Percentiles rank a stretch among this genome's conserved stretches.
These are phyloP conservation scores for Truncatella angustata DNA, from an alignment of 2,329 filamentous ascomycete genomes.

Conservation along the genomic window DNA sequence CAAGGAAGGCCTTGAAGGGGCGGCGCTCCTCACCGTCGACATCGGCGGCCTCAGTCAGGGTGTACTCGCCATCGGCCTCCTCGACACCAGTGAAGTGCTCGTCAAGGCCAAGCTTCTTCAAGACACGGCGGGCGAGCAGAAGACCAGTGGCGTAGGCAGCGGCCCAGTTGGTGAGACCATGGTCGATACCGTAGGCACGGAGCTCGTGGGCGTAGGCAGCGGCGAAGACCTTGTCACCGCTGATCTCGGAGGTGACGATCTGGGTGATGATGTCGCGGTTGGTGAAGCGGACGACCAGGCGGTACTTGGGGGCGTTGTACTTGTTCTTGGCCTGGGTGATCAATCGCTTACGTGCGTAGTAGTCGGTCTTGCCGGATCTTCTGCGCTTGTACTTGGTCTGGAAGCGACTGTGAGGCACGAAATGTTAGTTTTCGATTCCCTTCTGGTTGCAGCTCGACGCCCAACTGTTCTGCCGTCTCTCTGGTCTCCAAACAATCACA, in stretches of 20 bases:
- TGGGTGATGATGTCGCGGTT: constrained; percentile 99
- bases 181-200: constrained; percentile 92
- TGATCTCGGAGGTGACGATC: constrained; percentile 95
- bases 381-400: constrained; percentile 99
- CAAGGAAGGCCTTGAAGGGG: constrained; percentile 98
- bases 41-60: constrained; percentile 91
- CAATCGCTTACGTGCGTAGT: constrained; percentile 99
- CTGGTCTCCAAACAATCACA: neutral
- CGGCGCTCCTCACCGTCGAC: constrained; percentile 88
- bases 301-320: constrained; percentile 99
- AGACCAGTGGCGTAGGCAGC: constrained; percentile 96
- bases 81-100: constrained; percentile 93
- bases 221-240: constrained; percentile 94
- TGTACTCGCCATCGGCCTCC: constrained; percentile 95
- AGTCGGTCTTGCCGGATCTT: constrained; percentile 96
- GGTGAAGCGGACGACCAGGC: constrained; percentile 98
- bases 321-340: constrained; percentile 99
- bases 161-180: constrained; percentile 99
- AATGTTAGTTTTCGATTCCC: constrained; percentile 20
- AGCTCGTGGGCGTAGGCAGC: constrained; percentile 97
- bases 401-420: constrained; percentile 68
- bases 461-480: neutral
- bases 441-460: neutral
- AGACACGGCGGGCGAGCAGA: constrained; percentile 91
- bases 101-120: constrained; percentile 95